Base-by-base conservation (phyloP, 768 basidiomycete species). In the Psilocybe azurescens region DNA sequence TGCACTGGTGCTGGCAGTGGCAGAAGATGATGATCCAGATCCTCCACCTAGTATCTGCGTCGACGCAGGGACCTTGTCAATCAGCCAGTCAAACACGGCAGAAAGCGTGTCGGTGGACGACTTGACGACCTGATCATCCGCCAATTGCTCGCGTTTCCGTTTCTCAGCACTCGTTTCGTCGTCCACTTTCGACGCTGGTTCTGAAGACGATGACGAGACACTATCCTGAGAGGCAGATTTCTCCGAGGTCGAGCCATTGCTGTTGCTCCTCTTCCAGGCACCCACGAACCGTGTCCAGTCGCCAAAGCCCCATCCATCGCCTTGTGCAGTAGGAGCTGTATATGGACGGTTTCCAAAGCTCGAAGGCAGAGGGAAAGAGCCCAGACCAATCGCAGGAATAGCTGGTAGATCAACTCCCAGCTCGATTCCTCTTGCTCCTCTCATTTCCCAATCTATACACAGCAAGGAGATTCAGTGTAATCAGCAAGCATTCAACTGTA, bases 371-470 rank as follows among this genome's bases (percentile, higher is more conserved):
- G 67, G 62, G 2, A 65, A 41, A 2, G 67, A 66, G 18, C 77
- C 79, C 30, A 82, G 66, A 52, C 81, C 75, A 68, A 85, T 73
- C 38, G 77, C 74, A 58, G 83, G 76, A 32, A 82, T 77, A 30
- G 80, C 84, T 18, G 83, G 85, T 16, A 87, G 73, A 65, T 91
- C 86, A 1, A 89, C 79, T 50, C 81, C 86, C 52, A 86, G 80
- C 59, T 89, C 91, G 67, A 89, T 78, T 3, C 95, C 93, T n/a
- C 89, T 77, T 20, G 93, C 89, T 0, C 97, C 97, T 63, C 97
- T 79, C 72, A 98, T 85, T 68, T 97, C 91, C 97, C 97, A 99
- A 70, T 99, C 83, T 84, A 59, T 32, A 47, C 46, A 18, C 3
- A 49, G 10, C 7, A n/a, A 38, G 29, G 28, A 39, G 18, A 56